Evolutionary conservation across 495 filamentous ascomycete genomes (phyloP), one percentile per base, ranked within the genome.

Genomic region (Talaromyces nanjingensis): DNA sequence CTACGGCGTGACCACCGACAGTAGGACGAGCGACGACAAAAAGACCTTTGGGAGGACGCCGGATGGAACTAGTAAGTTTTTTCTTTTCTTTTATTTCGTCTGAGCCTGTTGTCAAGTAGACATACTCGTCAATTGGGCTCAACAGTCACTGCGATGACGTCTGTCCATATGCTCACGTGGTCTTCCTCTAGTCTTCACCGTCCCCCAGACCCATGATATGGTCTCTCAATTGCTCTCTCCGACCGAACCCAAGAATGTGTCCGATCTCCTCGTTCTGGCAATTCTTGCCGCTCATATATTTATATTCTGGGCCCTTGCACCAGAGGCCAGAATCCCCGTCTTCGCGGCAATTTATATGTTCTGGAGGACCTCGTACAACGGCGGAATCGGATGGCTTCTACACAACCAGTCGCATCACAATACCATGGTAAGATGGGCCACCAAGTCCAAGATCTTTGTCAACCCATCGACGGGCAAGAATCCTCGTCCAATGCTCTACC

Each of bases 151-250:
- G n/a, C n/a, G 45, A 49, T 49, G 45, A 20, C 45, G 45, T 25
- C 25, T 18, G 4, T 54, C 61, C 3, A 7, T 37, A 47, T 57
- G 27, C 47, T 56, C 16, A 64, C 27, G 12, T 18, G 47, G 8
- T 47, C 22, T 27, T 29, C 31, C n/a, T n/a, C 55, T 67, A 98
- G 94, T 94, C 60, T 98, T 98, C 75, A 90, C 91, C 37, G 94
- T 98, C 22, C 96, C 94, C 54, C 89, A 91, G 66, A 98, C 94
- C 52, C 91, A 97, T 81, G 94, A 98, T 76, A 98, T 98, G 93
- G 94, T 98, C 69, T 96, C 94, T 60, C 94, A 97, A 74, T 84
- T 98, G 20, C 84, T 98, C 65, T 96, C 93, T 62, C 94, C 94
- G n/a, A 89, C 87, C 57, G 86, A 97, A 73, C 92, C 94, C 4